Conservation (phyloP, 2,329 filamentous ascomycete genomes). For the Coniochaeta sp. region DNA sequence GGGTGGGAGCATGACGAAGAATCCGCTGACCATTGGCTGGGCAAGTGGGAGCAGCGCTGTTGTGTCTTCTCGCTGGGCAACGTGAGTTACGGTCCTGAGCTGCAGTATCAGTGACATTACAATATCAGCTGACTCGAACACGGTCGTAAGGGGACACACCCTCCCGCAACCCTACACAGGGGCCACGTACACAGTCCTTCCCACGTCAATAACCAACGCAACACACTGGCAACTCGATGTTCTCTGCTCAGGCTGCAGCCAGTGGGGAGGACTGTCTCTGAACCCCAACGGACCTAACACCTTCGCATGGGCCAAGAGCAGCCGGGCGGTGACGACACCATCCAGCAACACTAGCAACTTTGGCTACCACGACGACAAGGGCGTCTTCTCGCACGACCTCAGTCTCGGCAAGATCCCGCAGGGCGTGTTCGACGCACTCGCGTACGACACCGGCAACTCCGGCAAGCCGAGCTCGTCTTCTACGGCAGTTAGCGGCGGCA, state of each 20-base stretch:
- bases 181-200: conserved; percentile 14
- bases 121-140: not conserved
- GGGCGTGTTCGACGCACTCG: conserved; percentile 15
- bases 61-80: conserved; percentile 28
- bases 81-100: too few species aligned
- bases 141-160: conserved; percentile 7
- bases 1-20: conserved; percentile 29
- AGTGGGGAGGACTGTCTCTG: conserved; percentile 12
- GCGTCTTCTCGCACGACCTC: conserved; percentile 12
- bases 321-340: conserved; percentile 9
- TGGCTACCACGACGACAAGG: conserved; percentile 13
- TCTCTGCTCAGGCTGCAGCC: conserved; percentile 18
- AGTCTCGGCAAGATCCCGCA: conserved; percentile 14
- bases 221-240: conserved; percentile 22
- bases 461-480: not conserved
- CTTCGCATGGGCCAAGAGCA: conserved; percentile 17
- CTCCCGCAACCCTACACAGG: conserved; percentile 11
- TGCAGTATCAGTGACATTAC: too few species aligned
- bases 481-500: not conserved
- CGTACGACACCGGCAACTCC: conserved; percentile 7
- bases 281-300: conserved; percentile 15
- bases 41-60: conserved; percentile 23
- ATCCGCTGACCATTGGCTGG: conserved; percentile 29
- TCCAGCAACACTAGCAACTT: conserved; percentile 17
- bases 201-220: conserved; percentile 13